Conservation (phyloP, 1,284 basidiomycete species). For the Leccinum pachyderme region DNA sequence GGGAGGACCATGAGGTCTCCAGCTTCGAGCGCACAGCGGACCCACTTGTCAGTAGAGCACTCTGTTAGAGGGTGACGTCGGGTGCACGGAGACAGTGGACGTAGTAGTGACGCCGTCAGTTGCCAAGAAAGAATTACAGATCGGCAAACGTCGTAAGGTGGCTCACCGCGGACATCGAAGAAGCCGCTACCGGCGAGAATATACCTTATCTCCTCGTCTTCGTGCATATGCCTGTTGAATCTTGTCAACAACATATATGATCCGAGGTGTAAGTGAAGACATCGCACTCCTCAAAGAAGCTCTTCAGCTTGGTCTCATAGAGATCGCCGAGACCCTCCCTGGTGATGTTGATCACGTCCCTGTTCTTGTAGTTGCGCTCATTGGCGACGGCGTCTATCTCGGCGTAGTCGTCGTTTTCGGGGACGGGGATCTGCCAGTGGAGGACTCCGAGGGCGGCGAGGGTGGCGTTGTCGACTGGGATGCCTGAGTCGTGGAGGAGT, state of each 20-base stretch:
- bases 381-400: constrained; percentile 59
- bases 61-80: constrained; percentile 34
- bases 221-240: constrained; percentile 72
- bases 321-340: constrained; percentile 59
- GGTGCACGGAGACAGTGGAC: no score
- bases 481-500: constrained; percentile 68
- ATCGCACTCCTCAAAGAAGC: constrained; percentile 76
- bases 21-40: constrained; percentile 63
- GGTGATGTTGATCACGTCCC: constrained; percentile 73
- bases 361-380: constrained; percentile 73
- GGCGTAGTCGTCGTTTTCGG: constrained; percentile 41
- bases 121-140: no score
- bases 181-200: constrained; percentile 79
- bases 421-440: constrained; percentile 55
- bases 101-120: background rate
- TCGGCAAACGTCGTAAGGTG: background rate
- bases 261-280: background rate
- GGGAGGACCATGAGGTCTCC: constrained; percentile 77
- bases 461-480: constrained; percentile 45
- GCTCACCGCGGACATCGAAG: constrained; percentile 78
- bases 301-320: constrained; percentile 77
- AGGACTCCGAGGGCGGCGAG: constrained; percentile 61
- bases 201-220: constrained; percentile 90
- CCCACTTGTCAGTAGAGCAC: constrained; percentile 63
- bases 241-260: constrained; percentile 4